phyloP scores from a whole-genome alignment of 2,329 filamentous ascomycete species.

The Botrytis medusae region DNA sequence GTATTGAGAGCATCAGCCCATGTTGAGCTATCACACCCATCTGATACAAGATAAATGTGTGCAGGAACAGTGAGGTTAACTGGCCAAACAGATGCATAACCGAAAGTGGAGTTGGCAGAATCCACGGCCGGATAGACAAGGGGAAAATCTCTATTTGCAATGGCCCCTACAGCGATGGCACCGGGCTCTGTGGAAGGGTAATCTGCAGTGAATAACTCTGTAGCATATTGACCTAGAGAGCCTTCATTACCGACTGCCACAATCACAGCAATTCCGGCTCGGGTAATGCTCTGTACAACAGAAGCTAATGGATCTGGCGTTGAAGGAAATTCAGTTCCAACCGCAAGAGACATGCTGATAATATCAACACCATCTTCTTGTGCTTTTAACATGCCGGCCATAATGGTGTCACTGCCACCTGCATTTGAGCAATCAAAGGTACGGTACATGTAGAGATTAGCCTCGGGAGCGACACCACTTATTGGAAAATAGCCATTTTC shows the following conservation, averaged over 20 bases:
- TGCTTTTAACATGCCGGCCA: constrained; percentile 31
- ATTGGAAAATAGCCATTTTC: constrained; percentile 25
- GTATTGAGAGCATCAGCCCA: constrained; percentile 24
- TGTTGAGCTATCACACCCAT: constrained; percentile 22
- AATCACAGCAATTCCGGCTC: constrained; percentile 24
- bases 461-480: constrained; percentile 31
- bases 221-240: constrained; percentile 10
- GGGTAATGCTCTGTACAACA: constrained; percentile 19
- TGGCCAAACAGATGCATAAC: constrained; percentile 30
- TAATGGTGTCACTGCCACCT: constrained; percentile 28
- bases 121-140: constrained; percentile 28
- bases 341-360: constrained; percentile 33
- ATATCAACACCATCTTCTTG: constrained; percentile 31
- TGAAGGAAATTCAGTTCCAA: constrained; percentile 18
- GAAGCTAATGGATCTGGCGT: constrained; percentile 23
- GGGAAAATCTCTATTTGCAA: constrained; percentile 28
- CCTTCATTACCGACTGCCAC: constrained; percentile 28
- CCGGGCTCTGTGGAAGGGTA: constrained; percentile 25
- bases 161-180: constrained; percentile 29
- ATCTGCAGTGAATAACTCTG: constrained; percentile 24
- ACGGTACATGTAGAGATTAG: constrained; percentile 31
- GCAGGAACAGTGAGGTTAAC: constrained; percentile 22
- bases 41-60: constrained; percentile 23
- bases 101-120: constrained; percentile 20
- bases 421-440: constrained; percentile 29